Conservation (phyloP, 2,329 filamentous ascomycete genomes). For the Venturia effusa region DNA sequence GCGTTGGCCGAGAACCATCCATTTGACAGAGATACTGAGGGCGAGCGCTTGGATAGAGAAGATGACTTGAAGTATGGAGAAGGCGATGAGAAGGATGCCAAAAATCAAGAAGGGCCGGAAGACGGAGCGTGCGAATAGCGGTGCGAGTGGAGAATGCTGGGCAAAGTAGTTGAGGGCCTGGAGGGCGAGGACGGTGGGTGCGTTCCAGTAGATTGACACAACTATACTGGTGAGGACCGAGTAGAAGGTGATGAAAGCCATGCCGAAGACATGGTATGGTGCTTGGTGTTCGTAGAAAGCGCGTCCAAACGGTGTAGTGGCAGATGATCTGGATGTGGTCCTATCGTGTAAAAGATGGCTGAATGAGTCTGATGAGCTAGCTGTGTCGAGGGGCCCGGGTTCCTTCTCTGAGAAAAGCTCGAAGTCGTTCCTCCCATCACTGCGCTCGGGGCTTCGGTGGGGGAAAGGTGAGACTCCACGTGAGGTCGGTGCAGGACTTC, state of each 20-base stretch:
- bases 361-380: constrained; percentile 17
- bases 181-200: constrained; percentile 36
- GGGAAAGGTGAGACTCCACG: neutral
- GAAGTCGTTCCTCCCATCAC: neutral
- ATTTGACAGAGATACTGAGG: constrained; percentile 39
- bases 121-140: constrained; percentile 21
- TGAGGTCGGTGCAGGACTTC: neutral
- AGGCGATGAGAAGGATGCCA: constrained; percentile 28
- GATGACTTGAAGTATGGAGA: constrained; percentile 32
- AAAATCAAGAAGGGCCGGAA: constrained; percentile 30
- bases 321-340: constrained; percentile 10
- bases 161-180: constrained; percentile 32
- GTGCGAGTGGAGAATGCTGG: constrained; percentile 17
- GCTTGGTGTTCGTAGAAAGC: constrained; percentile 44
- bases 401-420: neutral
- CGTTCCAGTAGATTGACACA: constrained; percentile 42
- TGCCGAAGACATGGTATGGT: constrained; percentile 40
- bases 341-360: constrained; percentile 14
- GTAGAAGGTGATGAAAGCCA: constrained; percentile 39
- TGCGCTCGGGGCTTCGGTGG: neutral
- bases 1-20: constrained; percentile 41
- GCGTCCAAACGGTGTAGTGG: constrained; percentile 40
- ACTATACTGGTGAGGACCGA: constrained; percentile 36
- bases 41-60: constrained; percentile 35
- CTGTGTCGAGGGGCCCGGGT: neutral